Evolutionary conservation across 108 stramenopile species (phyloP), one percentile per base, ranked within the genome.

Genomic region (Nitzschia sp.): DNA sequence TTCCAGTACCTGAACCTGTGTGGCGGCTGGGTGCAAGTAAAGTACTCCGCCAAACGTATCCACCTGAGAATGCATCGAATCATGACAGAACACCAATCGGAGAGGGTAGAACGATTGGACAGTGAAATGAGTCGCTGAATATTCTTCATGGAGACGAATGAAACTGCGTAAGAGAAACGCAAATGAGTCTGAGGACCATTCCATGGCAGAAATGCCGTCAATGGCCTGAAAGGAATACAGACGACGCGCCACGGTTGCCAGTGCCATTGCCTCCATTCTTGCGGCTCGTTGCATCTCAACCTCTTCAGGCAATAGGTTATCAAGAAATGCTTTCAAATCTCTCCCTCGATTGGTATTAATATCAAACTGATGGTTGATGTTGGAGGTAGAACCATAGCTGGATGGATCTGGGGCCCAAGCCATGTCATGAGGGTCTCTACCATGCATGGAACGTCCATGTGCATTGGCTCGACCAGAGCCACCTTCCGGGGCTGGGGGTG

Each of bases 61-160:
- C 15, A 90, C 50, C 15, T 86, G 51, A 15, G 46, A 25, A 6
- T 71, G 65, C 41, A 65, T 78, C 39, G 87, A 86, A 44, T 88
- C 83, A 12, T 51, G 60, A 11, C 77, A 60, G 41, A 88, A 76
- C 5, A 87, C 73, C 29, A 93, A 71, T 11, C 82, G 82, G 7
- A 93, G 65, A 17, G 92, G 92, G 80, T 93, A 93, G 71, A 90
- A 93, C 26, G 89, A 88, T 26, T 69, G 50, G 9, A 87, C 85
- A 42, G 57, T 62, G 12, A 89, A 76, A 34, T 34, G 29, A 41
- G 67, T 71, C 2, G 77, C 22, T 0, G 69, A 12, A 53, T 88
- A 81, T 59, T 90, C 88, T 41, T 89, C 83, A 67, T 89, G 75
- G 10, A 93, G 58, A 51, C 67, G 70, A 10, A 83, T 75, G 56